These are phyloP conservation scores for Daphne laureola DNA, from an alignment of 441 rosid species.

Conservation along the genomic window DNA sequence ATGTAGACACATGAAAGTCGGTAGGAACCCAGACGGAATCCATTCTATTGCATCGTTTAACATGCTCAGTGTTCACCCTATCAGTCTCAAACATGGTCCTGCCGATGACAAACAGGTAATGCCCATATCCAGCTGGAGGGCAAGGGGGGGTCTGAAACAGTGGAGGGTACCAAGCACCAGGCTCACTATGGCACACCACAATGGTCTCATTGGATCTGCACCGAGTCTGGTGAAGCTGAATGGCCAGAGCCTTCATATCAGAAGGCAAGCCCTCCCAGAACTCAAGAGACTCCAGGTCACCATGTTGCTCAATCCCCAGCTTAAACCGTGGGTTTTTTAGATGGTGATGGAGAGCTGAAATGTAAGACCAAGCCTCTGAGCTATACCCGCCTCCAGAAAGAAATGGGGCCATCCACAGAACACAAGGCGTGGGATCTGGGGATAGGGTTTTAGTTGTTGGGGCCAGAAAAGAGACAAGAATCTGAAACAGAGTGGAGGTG, in stretches of 20 bases:
- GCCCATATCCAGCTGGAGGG: conserved; percentile 55
- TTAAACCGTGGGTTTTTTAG: conserved; percentile 31
- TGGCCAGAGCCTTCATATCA: conserved; percentile 33
- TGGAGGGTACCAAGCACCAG: conserved; percentile 91
- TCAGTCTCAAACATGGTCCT: conserved; percentile 94
- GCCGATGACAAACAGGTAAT: conserved; percentile 46
- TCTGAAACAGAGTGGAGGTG: conserved; percentile 24
- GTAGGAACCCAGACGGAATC: conserved; percentile 85
- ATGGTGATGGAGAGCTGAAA: conserved; percentile 41
- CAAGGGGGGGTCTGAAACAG: conserved; percentile 73
- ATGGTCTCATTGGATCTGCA: conserved; percentile 55
- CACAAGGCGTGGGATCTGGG: conserved; percentile 39
- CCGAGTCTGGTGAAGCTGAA: conserved; percentile 37
- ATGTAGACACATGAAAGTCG: conserved; percentile 68
- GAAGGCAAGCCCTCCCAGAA: conserved; percentile 71
- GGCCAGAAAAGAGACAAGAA: conserved; percentile 17
- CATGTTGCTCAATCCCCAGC: conserved; percentile 65
- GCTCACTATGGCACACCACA: conserved; percentile 85
- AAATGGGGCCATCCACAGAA: conserved; percentile 87
- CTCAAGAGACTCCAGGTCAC: conserved; percentile 52
- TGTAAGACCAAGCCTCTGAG: conserved; percentile 84
- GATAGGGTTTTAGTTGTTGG: conserved; percentile 10
- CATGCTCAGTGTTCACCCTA: conserved; percentile 52
- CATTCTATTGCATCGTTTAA: conserved; percentile 57
- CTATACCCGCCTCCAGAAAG: conserved; percentile 92